Base-by-base conservation (phyloP, 345 rosid genomes). In the Aegle marmelos region DNA sequence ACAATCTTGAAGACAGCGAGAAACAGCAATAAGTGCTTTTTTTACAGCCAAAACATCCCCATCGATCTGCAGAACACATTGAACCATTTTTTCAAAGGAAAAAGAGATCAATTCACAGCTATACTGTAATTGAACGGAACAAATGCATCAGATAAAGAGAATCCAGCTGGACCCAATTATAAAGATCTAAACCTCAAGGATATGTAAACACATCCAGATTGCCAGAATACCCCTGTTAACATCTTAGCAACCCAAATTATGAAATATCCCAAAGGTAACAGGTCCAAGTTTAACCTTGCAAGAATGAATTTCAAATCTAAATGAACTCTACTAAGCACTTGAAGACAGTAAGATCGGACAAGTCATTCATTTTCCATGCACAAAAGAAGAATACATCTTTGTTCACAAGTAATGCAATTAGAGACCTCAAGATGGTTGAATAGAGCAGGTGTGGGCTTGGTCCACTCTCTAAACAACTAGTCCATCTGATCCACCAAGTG, bases 1-100 rank as follows among this genome's bases (percentile, higher is more conserved):
- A 84, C 91, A 90, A 58, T 88, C 97, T 89, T 93, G 98, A 80
- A 94, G 92, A 75, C 97, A 72, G 37, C 88, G 85, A 75, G 98
- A 91, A 65, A 93, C 89, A 36, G 89, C 84, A 67, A 93, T 64
- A 59, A 94, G 92, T 39, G 94, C 98, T 85, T 84, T 94, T 86
- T 87, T 91, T 70, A 89, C 95, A 59, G 90, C 88, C 50, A 71
- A 78, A 68, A 87, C 90, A 85, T 73, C 90, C 53, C 98, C 98
- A 82, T 93, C 98, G 62, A 94, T 89, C 98, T 94, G 89, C 83
- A 81, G 68, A 80, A 73, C 13, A 76, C 27, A 78, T 45, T 22
- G 62, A 68, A 78, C 69, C 34, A 34, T 45, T 78, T 66, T 67
- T 66, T 79, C 68, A 80, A 28, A 58, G 63, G 59, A 45, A 76